Evolutionary conservation across 2,329 filamentous ascomycete genomes (phyloP), one percentile per base, ranked within the genome.

Genomic region (Didymella pomorum): DNA sequence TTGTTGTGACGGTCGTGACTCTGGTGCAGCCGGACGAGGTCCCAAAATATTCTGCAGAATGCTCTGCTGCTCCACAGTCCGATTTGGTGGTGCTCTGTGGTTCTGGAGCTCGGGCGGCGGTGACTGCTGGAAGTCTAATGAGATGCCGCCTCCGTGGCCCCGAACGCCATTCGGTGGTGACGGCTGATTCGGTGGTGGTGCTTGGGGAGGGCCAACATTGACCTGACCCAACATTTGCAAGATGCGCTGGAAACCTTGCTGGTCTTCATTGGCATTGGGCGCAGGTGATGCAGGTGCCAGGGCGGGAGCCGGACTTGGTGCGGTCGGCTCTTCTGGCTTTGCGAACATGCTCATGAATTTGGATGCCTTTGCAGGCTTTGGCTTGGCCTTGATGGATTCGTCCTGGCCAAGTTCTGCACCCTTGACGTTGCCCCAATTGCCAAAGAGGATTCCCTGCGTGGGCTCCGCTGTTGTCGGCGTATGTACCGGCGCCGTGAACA

Each of bases 171-270:
- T 77, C 4, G 59, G 56, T 18, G 69, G 69, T 26, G 65, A 59
- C 43, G 69, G 58, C 26, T 64, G 58, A 31, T 54, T 66, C 45
- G 66, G 68, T n/a, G 61, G 67, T 20, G 62, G 52, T 41, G 63
- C 46, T 41, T 55, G 60, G 20, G 62, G 65, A 18, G 63, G 45
- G 26, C 61, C 53, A 5, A 74, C 69, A 28, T 63, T 75, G 35
- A 68, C 64, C 45, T 81, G 80, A 48, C 93, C 89, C 39, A 97
- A 85, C 83, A 97, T 96, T 66, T 90, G 86, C 33, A 97, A 81
- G 44, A 97, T 85, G 43, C 88, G 86, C 64, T 92, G 87, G 77
- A 97, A 97, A 1, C 92, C 93, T 74, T 93, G 90, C 76, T 92
- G 92, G 70, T 97, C 93, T 61, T 88, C 87, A 6, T 76, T 82